Evolutionary conservation across 2,329 filamentous ascomycete genomes (phyloP).

Genomic region (Nigrograna mackinnonii): DNA sequence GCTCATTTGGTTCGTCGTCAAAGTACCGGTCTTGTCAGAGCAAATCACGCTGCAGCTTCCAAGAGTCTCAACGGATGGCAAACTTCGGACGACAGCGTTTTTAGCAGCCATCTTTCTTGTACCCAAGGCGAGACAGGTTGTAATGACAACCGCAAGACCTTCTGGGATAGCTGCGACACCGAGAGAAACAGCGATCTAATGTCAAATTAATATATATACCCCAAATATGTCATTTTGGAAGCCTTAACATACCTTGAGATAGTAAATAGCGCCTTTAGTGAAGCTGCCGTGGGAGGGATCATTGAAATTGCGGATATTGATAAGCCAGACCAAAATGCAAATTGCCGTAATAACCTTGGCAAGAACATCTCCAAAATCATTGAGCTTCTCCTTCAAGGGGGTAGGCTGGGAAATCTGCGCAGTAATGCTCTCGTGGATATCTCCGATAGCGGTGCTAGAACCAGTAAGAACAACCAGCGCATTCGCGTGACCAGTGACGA

Average conservation of each 20-base stretch:
- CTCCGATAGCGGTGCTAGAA: slow-evolving; percentile 89
- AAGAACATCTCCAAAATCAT: slow-evolving; percentile 93
- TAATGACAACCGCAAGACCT: slow-evolving; percentile 96
- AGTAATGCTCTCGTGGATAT: slow-evolving; percentile 98
- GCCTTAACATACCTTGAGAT: slow-evolving; percentile 67
- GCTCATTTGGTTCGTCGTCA: slow-evolving; percentile 99
- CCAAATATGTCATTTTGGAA: too few relatives aligned
- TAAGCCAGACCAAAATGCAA: slow-evolving; percentile 94
- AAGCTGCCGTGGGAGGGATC: slow-evolving; percentile 92
- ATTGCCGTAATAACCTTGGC: slow-evolving; percentile 99
- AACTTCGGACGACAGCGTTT: slow-evolving; percentile 93
- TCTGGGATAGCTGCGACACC: slow-evolving; percentile 98
- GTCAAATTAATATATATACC: slow-evolving; percentile 3
- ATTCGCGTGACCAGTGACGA: slow-evolving; percentile 90
- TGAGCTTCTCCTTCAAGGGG: slow-evolving; percentile 96
- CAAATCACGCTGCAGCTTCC: slow-evolving; percentile 99
- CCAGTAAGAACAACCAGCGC: slow-evolving; percentile 92
- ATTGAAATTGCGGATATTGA: slow-evolving; percentile 97
- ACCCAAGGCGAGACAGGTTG: slow-evolving; percentile 93
- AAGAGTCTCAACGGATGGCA: slow-evolving; percentile 95
- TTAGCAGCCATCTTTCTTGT: slow-evolving; percentile 99
- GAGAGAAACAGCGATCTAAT: slow-evolving; percentile 89
- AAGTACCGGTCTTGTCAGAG: slow-evolving; percentile 97
- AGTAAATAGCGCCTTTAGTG: slow-evolving; percentile 98
- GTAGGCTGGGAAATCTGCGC: slow-evolving; percentile 98